Conservation (phyloP, 345 rosid species). For the Moricandia arvensis region DNA sequence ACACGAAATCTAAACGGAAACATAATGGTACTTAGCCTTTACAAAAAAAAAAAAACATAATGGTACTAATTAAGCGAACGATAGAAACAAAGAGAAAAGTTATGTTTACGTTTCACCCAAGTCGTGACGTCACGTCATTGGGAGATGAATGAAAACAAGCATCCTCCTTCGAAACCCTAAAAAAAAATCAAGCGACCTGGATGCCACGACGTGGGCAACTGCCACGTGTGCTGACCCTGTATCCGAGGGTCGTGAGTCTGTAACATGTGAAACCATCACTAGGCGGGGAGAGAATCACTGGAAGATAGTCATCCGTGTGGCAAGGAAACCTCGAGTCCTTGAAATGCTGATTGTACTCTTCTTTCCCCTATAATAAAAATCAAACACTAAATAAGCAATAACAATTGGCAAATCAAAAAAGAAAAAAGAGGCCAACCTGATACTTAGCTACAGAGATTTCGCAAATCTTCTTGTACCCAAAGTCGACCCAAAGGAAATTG, state of each 20-base stretch:
- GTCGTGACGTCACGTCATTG: conserved; percentile 13
- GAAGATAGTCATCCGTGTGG: conserved; percentile 41
- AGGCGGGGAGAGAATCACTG: conserved; percentile 43
- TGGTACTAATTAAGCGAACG: background rate
- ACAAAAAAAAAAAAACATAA: too few relatives aligned
- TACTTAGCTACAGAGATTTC: conserved; percentile 33
- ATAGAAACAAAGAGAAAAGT: background rate
- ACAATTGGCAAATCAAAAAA: background rate
- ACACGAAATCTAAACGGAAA: background rate
- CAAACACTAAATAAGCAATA: background rate
- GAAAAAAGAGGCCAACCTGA: conserved; percentile 39
- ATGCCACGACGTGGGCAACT: background rate
- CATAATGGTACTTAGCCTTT: too few relatives aligned
- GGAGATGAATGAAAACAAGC: conserved; percentile 47
- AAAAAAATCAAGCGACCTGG: background rate
- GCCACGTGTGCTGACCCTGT: background rate
- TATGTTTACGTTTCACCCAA: conserved; percentile 52
- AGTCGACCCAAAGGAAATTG: conserved; percentile 31
- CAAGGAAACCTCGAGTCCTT: conserved; percentile 40
- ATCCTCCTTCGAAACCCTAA: conserved; percentile 14
- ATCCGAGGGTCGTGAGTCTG: conserved; percentile 22
- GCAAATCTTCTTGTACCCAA: conserved; percentile 30
- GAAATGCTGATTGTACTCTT: conserved; percentile 30
- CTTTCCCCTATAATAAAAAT: conserved; percentile 40
- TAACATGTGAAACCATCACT: conserved; percentile 38